phyloP scores from a whole-genome alignment of 306 rosid genomes.

The Vachellia pachyceras region DNA sequence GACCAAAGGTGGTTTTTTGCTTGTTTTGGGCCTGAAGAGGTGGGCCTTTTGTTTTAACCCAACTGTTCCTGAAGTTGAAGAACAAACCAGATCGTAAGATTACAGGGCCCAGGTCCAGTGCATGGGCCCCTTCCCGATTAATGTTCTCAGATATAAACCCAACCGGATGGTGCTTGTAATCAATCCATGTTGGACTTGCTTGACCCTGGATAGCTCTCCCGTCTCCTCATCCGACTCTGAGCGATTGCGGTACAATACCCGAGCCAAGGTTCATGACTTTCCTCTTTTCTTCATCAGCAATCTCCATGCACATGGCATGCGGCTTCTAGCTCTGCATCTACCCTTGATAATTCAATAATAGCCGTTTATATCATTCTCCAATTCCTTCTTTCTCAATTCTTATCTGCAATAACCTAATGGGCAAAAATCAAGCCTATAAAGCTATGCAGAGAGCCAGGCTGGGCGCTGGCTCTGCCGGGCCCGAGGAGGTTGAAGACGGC shows the following conservation, averaged over 20 bases:
- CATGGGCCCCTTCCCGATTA: background rate
- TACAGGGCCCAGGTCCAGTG: background rate
- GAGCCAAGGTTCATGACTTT: background rate
- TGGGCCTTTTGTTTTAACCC: too few relatives aligned
- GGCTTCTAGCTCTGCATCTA: background rate
- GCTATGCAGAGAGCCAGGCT: conserved; percentile 97
- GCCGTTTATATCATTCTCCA: background rate
- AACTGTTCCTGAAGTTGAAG: too few relatives aligned
- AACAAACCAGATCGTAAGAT: background rate
- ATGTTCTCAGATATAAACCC: background rate
- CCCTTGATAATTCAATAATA: background rate
- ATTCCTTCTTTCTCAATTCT: conserved; percentile 8
- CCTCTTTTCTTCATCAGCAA: background rate
- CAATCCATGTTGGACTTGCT: background rate
- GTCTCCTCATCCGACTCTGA: background rate
- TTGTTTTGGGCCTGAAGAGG: too few relatives aligned
- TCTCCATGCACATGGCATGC: conserved; percentile 7
- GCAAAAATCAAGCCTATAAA: conserved; percentile 97
- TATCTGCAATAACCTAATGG: conserved; percentile 55
- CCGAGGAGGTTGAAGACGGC: conserved; percentile 97
- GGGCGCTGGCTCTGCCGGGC: conserved; percentile 87
- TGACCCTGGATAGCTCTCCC: background rate
- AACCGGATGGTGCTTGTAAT: background rate
- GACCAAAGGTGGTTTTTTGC: too few relatives aligned
- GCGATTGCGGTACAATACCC: background rate